phyloP scores from a whole-genome alignment of 345 rosid genomes.

The Hirschfeldia incana region DNA sequence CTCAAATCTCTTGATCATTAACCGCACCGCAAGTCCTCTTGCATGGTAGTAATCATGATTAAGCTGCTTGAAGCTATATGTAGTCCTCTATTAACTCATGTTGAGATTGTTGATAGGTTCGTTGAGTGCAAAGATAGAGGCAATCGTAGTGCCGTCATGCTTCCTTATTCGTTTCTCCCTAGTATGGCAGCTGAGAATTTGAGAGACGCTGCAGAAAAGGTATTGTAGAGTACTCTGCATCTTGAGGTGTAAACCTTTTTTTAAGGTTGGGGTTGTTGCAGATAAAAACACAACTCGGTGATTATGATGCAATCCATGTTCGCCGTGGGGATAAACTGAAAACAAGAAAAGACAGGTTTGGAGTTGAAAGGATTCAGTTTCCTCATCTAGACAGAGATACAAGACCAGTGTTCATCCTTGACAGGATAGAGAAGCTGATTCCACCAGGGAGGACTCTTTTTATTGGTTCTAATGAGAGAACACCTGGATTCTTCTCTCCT shows the following conservation, averaged over 20 bases:
- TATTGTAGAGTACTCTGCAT: constrained; percentile 20
- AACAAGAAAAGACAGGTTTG: constrained; percentile 83
- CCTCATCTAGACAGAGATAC: constrained; percentile 98
- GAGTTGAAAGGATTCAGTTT: constrained; percentile 76
- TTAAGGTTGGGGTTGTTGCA: constrained; percentile 34
- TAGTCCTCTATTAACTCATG: too few relatives aligned
- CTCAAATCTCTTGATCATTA: constrained; percentile 80
- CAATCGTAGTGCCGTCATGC: constrained; percentile 66
- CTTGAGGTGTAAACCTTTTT: constrained; percentile 3
- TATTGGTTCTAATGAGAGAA: constrained; percentile 93
- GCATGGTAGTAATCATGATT: constrained; percentile 75
- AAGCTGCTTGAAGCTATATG: neutral
- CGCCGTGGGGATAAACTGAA: constrained; percentile 94
- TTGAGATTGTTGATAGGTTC: constrained; percentile 59
- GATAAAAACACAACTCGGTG: constrained; percentile 75
- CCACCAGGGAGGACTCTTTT: constrained; percentile 80
- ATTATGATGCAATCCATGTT: constrained; percentile 93
- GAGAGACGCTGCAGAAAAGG: constrained; percentile 76
- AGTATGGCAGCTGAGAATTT: constrained; percentile 69
- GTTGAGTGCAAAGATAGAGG: constrained; percentile 94
- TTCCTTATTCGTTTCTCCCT: constrained; percentile 93
- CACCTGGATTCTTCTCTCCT: constrained; percentile 80
- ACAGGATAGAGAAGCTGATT: constrained; percentile 71
- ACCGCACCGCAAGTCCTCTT: constrained; percentile 89
- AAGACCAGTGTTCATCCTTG: constrained; percentile 78